Evolutionary conservation across 768 basidiomycete species (phyloP), one percentile per base, ranked within the genome.

Genomic region (Dacryopinax spathularia): DNA sequence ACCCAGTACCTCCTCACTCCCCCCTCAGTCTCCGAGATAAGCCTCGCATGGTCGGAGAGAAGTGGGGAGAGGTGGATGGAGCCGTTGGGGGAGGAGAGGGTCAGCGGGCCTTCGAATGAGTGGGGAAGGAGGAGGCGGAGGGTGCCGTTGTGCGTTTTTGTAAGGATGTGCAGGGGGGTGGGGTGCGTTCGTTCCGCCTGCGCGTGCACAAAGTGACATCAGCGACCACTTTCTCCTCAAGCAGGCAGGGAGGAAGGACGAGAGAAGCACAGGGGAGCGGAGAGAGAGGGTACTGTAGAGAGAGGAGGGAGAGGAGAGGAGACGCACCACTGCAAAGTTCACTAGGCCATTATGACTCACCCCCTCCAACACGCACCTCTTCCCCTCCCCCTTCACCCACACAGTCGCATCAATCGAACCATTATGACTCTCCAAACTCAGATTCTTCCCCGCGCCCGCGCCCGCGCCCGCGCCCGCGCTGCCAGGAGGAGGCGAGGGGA

Each of bases 1-100:
- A 56, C 48, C 48, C 48, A 56, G 48, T 56, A 56, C 48, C 31
- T 56, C 25, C 48, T 22, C 25, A 56, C 48, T 22, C 48, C 48
- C 13, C 48, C 48, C 29, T 56, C 48, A n/a, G n/a, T n/a, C 5
- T 56, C 48, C 22, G 48, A 56, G 48, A 56, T 29, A 10, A 56
- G 48, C 13, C 15, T 10, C 22, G 48, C 48, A 29, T 56, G 48
- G 25, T 56, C 48, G 15, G 5, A 15, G 15, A 56, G 25, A 9
- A 29, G 31, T 3, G 48, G 48, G 13, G 7, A 7, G 48, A 56
- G 48, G 6, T 15, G 25, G 18, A 56, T 29, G 9, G 48, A 3
- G 25, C 48, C 48, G 48, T 56, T 27, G 3, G 9, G 48, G 29
- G 25, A 10, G 25, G 31, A 22, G 48, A 29, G 25, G 10, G 25